Base-by-base conservation (phyloP, 768 basidiomycete genomes). In the Podaxis sp. region DNA sequence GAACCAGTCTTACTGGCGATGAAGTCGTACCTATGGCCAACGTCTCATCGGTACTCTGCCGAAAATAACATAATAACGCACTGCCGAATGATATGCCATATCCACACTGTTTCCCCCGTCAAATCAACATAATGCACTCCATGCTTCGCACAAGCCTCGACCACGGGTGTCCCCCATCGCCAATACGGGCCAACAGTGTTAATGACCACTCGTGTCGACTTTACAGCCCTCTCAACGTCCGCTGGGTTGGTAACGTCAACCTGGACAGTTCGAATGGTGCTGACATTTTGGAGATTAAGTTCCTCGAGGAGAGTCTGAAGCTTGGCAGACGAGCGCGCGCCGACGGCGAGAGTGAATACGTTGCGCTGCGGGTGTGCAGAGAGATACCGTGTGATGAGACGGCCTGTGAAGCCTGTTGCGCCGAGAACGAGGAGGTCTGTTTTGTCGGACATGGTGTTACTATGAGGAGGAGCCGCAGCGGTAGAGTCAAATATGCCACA, bases 121-220 rank as follows among this genome's bases (percentile, higher is more conserved):
- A 95, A 77, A 73, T 98, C 96, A 28, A 94, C 86, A 71, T 96
- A 96, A 73, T 96, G 93, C 6, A 85, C 82, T 4, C 90, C 88
- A 62, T 89, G 77, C 38, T 76, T 77, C 4, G 88, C 90, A 65
- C 95, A 96, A 3, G 90, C 88, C 61, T 72, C 70, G 20, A 93
- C 90, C 12, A 95, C 87, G 8, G 85, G 81, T n/a, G 86, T 86
- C 2, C 92, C 90, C 75, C 82, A 90, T 5, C 71, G 70, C 82
- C 84, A 87, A 70, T 82, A 95, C 1, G 92, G 91, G 1, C 93
- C 93, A 36, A 90, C 84, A 33, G 87, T 77, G 68, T 90, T 93
- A 62, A 95, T 87, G 58, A 95, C 84, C 20, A 95, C 87, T 51
- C 82, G 82, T 4, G 85, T 78, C 17, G 71, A 71, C 67, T 80